Percentiles rank a stretch among this genome's conserved stretches.
phyloP scores from a whole-genome alignment of 1,284 basidiomycete genomes.

The Waitea zeae region DNA sequence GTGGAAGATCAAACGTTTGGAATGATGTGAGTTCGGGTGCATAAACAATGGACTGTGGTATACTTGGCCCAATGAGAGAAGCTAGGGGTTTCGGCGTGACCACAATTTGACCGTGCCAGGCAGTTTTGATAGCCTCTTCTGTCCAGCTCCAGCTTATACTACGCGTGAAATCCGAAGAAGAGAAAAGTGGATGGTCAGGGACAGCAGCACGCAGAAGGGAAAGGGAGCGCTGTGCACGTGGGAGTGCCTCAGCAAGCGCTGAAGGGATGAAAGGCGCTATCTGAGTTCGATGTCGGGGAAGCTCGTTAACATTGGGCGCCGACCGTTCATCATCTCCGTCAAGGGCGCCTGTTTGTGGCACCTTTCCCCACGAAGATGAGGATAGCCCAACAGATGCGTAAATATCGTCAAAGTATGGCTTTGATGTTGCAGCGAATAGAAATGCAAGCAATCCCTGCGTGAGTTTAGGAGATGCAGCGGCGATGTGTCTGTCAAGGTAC shows the following conservation, averaged over 20 bases:
- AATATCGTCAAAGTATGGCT: too few relatives aligned
- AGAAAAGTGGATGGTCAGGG: conserved; percentile 38
- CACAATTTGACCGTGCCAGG: conserved; percentile 15
- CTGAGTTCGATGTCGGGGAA: background rate
- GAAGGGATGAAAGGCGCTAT: conserved; percentile 39
- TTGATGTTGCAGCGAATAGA: too few relatives aligned
- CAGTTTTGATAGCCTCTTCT: conserved; percentile 24
- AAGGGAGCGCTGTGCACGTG: conserved; percentile 48
- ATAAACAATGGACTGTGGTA: conserved; percentile 29
- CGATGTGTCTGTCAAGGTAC: too few relatives aligned
- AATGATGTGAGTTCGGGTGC: conserved; percentile 16
- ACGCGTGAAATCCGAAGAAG: conserved; percentile 10
- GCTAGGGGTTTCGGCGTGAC: background rate
- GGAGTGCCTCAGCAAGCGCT: conserved; percentile 29
- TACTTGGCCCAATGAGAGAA: background rate
- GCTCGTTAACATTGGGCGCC: too few relatives aligned
- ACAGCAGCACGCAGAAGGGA: conserved; percentile 40
- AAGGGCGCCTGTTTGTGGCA: too few relatives aligned
- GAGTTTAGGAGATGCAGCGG: too few relatives aligned
- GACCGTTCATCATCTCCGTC: too few relatives aligned
- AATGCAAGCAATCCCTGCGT: too few relatives aligned
- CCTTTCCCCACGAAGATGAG: too few relatives aligned
- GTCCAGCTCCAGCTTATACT: conserved; percentile 55
- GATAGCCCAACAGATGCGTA: too few relatives aligned
- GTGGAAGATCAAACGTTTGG: background rate